Conservation (phyloP, 371 early-diverging fungal genomes). For the Mucor irregularis region DNA sequence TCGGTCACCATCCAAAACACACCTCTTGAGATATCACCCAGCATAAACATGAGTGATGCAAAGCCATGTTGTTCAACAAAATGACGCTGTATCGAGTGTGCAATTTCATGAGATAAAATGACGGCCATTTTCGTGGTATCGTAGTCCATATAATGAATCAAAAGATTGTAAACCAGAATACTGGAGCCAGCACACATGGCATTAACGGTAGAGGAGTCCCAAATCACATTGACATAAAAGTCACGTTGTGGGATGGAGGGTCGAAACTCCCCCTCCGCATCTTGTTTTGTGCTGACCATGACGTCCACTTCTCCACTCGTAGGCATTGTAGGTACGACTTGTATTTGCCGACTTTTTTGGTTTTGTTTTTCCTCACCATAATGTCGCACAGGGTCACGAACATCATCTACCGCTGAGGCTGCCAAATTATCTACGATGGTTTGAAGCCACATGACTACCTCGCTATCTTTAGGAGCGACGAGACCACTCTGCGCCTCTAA, state of each 20-base stretch:
- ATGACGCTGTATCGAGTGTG: slow-evolving; percentile 64
- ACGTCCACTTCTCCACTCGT: slow-evolving; percentile 2
- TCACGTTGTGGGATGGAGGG: slow-evolving; percentile 10
- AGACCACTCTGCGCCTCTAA: slow-evolving; percentile 31
- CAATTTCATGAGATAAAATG: slow-evolving; percentile 63
- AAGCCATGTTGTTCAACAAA: slow-evolving; percentile 63
- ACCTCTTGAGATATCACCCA: slow-evolving; percentile 49
- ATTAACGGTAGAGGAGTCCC: slow-evolving; percentile 42
- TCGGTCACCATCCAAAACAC: slow-evolving; percentile 52
- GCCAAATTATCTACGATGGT: slow-evolving; percentile 43
- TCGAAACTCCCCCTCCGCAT: slow-evolving; percentile 2
- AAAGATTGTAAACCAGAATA: slow-evolving; percentile 47
- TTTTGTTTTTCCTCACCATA: slow-evolving; percentile 9
- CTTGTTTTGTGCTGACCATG: neutral
- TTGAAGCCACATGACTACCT: slow-evolving; percentile 39
- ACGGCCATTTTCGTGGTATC: slow-evolving; percentile 57
- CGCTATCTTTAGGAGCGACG: slow-evolving; percentile 36
- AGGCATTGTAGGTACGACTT: neutral
- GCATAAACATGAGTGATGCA: slow-evolving; percentile 45
- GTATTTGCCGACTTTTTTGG: neutral
- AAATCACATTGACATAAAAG: slow-evolving; percentile 38
- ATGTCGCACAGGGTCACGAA: slow-evolving; percentile 41
- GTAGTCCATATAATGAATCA: slow-evolving; percentile 51
- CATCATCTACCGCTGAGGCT: slow-evolving; percentile 40
- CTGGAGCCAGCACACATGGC: slow-evolving; percentile 46